phyloP scores from a whole-genome alignment of 768 basidiomycete species.

The Dioszegia aurantiaca region DNA sequence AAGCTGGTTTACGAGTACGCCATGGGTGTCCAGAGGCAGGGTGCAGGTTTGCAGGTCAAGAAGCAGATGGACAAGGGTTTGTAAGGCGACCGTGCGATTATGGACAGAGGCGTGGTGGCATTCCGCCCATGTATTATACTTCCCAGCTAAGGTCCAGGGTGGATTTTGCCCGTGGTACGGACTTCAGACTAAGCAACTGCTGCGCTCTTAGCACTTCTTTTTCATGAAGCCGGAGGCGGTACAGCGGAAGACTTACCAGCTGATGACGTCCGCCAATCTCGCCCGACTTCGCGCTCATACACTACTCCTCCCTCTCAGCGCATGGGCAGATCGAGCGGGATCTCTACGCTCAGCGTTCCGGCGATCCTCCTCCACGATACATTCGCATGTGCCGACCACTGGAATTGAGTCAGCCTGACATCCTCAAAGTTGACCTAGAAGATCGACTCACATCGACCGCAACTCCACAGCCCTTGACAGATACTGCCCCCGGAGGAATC shows the following conservation, averaged over 20 bases:
- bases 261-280: no score
- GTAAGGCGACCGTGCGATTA: neutral
- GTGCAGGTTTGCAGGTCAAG: constrained; percentile 40
- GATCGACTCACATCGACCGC: constrained; percentile 17
- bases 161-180: no score
- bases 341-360: neutral
- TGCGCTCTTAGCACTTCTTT: no score
- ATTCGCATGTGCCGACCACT: constrained; percentile 16
- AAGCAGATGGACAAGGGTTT: constrained; percentile 24
- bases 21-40: constrained; percentile 50
- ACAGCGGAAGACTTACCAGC: no score
- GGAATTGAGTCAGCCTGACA: neutral
- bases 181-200: no score
- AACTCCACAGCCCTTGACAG: constrained; percentile 15
- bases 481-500: constrained; percentile 3
- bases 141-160: no score
- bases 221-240: no score
- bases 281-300: neutral
- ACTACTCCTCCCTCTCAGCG: neutral
- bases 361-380: constrained; percentile 8
- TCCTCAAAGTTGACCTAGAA: neutral
- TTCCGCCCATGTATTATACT: neutral
- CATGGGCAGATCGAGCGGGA: constrained; percentile 5
- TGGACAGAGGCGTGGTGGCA: neutral
- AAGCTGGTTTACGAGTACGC: constrained; percentile 49